Evolutionary conservation across 148 eudicot species (phyloP).

Genomic region (Arctostaphylos glauca): DNA sequence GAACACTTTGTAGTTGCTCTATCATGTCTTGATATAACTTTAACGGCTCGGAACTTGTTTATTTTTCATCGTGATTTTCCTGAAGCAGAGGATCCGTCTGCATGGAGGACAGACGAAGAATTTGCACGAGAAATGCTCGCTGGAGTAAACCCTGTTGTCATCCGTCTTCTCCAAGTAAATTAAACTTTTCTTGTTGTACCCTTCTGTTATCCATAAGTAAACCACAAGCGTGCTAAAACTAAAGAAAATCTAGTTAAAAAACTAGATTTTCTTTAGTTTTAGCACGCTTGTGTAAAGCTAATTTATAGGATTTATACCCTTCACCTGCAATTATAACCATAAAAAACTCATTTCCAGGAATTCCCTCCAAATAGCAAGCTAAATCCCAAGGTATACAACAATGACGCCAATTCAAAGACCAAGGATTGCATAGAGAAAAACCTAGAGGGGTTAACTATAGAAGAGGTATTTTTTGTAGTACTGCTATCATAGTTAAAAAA

Average conservation of each 20-base stretch:
- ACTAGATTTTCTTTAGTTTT: neutral
- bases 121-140: constrained; percentile 88
- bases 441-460: constrained; percentile 45
- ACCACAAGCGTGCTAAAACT: no score
- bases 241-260: neutral
- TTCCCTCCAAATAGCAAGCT: constrained; percentile 68
- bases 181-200: neutral
- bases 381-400: constrained; percentile 52
- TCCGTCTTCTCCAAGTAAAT: constrained; percentile 57
- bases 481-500: neutral
- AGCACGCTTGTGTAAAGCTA: neutral
- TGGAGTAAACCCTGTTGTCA: constrained; percentile 68
- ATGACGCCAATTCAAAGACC: constrained; percentile 60
- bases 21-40: neutral
- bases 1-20: neutral
- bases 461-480: constrained; percentile 40
- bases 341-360: constrained; percentile 26
- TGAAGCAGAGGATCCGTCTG: constrained; percentile 60
- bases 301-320: neutral
- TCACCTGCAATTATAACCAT: neutral
- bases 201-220: neutral
- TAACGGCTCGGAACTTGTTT: neutral
- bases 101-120: constrained; percentile 90
- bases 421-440: constrained; percentile 44
- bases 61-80: neutral